These are phyloP conservation scores for Tricholoma matsutake DNA, from an alignment of 768 basidiomycete species.

Conservation along the genomic window DNA sequence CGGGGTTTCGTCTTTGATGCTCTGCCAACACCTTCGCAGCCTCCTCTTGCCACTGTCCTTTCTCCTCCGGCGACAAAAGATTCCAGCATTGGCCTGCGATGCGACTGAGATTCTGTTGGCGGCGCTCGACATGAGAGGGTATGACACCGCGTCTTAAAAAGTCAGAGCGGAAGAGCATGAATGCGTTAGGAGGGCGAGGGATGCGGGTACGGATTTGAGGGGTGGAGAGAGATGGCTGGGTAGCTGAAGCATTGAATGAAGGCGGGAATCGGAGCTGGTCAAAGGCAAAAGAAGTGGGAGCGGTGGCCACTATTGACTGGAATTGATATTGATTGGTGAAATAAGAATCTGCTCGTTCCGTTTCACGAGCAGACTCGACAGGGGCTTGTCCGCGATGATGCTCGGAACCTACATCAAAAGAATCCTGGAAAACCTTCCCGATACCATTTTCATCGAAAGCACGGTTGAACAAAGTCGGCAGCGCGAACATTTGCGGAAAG, in stretches of 20 bases:
- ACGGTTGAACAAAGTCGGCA: conserved; percentile 2
- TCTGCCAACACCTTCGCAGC: conserved; percentile 46
- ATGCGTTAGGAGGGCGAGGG: conserved; percentile 78
- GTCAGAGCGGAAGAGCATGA: conserved; percentile 77
- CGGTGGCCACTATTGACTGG: background rate
- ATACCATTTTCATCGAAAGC: background rate
- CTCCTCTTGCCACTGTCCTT: conserved; percentile 40
- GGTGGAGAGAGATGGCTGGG: conserved; percentile 1
- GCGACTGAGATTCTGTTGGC: conserved; percentile 72
- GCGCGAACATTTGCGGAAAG: conserved; percentile 1
- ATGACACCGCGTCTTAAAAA: conserved; percentile 50
- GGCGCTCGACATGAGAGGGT: conserved; percentile 49
- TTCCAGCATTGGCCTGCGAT: conserved; percentile 73
- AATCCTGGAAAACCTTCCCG: background rate
- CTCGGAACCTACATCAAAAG: background rate
- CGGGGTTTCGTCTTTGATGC: conserved; percentile 52
- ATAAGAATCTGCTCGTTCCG: background rate
- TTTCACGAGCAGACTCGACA: background rate
- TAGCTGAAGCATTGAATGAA: background rate
- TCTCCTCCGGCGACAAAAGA: conserved; percentile 44
- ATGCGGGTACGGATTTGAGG: conserved; percentile 39
- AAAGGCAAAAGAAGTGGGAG: background rate
- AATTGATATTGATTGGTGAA: background rate
- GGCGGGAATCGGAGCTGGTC: background rate
- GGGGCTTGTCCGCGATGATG: background rate